Conservation (phyloP, 169 alveolate genomes). For the Plasmodium gallinaceum region DNA sequence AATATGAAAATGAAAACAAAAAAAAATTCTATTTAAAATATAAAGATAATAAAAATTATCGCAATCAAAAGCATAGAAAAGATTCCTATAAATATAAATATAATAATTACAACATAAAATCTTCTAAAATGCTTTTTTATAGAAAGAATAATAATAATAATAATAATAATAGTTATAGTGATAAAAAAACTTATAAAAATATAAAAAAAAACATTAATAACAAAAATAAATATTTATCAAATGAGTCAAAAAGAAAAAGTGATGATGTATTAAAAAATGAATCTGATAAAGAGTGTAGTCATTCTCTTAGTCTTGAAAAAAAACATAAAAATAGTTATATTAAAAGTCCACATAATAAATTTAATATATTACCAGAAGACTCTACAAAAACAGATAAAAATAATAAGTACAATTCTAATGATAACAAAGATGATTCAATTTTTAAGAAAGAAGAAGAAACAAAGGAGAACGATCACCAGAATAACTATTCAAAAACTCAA, state of each 20-base stretch:
- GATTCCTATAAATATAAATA: constrained; percentile 34
- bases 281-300: constrained; percentile 13
- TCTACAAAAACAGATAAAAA: neutral
- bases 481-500: constrained; percentile 6
- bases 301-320: constrained; percentile 3
- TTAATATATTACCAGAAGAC: constrained; percentile 10
- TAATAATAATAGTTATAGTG: constrained; percentile 21
- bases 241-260: constrained; percentile 18
- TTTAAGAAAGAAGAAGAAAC: constrained; percentile 6
- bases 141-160: constrained; percentile 29
- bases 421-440: constrained; percentile 8
- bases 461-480: neutral
- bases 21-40: constrained; percentile 9
- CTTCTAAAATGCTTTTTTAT: constrained; percentile 14
- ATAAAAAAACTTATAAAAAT: constrained; percentile 21
- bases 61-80: constrained; percentile 39
- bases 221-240: constrained; percentile 37
- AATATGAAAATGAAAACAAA: constrained; percentile 15
- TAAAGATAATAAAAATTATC: constrained; percentile 15
- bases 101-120: constrained; percentile 21
- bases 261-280: neutral
- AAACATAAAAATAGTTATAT: neutral
- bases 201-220: constrained; percentile 16
- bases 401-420: neutral
- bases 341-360: constrained; percentile 9